A percentile compares a stretch with the other conserved stretches of the same genome.
Evolutionary conservation across 2,329 filamentous ascomycete species (phyloP).

Genomic region (Fusarium penzigii): DNA sequence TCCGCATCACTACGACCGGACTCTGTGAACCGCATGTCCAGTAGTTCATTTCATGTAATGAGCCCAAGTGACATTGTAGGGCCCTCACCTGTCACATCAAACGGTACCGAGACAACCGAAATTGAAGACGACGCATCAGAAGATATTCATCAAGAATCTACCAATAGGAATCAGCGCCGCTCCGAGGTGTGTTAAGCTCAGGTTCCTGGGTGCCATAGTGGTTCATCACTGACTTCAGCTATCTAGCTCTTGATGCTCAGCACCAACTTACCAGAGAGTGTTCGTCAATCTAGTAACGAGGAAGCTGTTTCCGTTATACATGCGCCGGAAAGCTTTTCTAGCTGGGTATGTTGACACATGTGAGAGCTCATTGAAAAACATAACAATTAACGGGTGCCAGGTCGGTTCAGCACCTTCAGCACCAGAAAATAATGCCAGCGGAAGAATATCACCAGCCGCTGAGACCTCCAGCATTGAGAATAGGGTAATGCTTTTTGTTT

Average conservation of each 20-base stretch:
- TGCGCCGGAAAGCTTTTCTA: conserved; percentile 78
- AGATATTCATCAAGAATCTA: conserved; percentile 46
- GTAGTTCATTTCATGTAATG: conserved; percentile 54
- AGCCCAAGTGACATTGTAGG: conserved; percentile 72
- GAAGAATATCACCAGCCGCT: conserved; percentile 39
- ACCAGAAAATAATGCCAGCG: conserved; percentile 37
- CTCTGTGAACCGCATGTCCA: conserved; percentile 49
- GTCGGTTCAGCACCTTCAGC: conserved; percentile 42
- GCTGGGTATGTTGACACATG: conserved; percentile 62
- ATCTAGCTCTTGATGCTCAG: conserved; percentile 52
- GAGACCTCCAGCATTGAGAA: conserved; percentile 35
- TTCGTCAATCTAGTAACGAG: conserved; percentile 65
- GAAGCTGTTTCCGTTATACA: conserved; percentile 90
- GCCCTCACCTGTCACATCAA: conserved; percentile 82
- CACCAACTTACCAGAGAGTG: conserved; percentile 57
- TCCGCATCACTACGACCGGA: conserved; percentile 53
- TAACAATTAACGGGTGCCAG: conserved; percentile 35
- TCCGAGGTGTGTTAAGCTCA: conserved; percentile 32
- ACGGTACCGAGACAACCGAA: conserved; percentile 79
- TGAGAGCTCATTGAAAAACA: not conserved
- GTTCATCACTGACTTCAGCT: conserved; percentile 15
- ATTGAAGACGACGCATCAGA: conserved; percentile 77
- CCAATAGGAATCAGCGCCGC: conserved; percentile 19
- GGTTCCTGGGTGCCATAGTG: not conserved
- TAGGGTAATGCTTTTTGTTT: not conserved